Evolutionary conservation across 352 stramenopile species (phyloP).

Genomic region (Phytophthora sojae): DNA sequence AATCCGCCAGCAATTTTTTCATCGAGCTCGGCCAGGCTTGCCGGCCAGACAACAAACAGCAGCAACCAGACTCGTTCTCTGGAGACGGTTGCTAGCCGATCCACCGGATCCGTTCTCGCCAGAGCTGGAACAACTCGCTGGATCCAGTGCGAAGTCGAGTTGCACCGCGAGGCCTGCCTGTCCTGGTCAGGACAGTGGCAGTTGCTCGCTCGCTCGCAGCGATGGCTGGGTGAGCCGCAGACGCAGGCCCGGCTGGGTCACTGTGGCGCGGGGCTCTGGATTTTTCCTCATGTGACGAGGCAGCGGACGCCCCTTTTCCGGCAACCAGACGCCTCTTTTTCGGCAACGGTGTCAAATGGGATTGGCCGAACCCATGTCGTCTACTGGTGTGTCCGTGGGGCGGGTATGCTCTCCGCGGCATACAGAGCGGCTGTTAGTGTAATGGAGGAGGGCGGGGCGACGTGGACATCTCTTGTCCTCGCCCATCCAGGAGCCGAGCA

Average conservation of each 20-base stretch:
- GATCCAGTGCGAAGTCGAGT: slow-evolving; percentile 25
- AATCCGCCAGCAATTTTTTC: slow-evolving; percentile 23
- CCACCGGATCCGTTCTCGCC: background rate
- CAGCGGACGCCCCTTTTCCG: slow-evolving; percentile 12
- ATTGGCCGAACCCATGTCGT: slow-evolving; percentile 34
- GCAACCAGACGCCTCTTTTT: slow-evolving; percentile 5
- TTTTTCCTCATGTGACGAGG: slow-evolving; percentile 39
- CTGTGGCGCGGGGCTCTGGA: background rate
- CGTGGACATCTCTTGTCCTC: background rate
- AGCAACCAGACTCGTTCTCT: too few species aligned
- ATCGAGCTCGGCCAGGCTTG: slow-evolving; percentile 7
- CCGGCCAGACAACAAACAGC: too few species aligned
- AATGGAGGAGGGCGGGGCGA: background rate
- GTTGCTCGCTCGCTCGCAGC: slow-evolving; percentile 6
- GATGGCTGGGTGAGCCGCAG: background rate
- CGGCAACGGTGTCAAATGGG: slow-evolving; percentile 23
- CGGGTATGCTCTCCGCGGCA: background rate
- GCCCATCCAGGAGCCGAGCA: slow-evolving; percentile 25
- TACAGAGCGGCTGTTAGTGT: background rate
- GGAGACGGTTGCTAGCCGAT: too few species aligned
- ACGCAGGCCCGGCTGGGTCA: slow-evolving; percentile 10
- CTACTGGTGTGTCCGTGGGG: slow-evolving; percentile 5
- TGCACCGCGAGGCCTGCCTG: slow-evolving; percentile 14
- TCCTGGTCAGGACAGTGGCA: background rate
- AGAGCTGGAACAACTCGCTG: slow-evolving; percentile 16